Conservation (phyloP, 1,284 basidiomycete genomes). For the Marasmius oreades region DNA sequence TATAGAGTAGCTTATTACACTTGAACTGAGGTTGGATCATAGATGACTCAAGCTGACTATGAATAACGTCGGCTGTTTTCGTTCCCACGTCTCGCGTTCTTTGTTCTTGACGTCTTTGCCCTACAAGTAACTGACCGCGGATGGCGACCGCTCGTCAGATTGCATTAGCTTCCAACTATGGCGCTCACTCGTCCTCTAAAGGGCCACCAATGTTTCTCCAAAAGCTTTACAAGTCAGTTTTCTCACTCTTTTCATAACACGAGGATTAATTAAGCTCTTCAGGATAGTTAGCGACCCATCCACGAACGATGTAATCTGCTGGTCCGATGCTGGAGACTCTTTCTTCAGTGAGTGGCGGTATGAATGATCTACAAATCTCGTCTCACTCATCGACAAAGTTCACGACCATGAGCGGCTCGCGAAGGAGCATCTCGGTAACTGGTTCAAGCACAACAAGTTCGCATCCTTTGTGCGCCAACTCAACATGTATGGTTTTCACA, state of each 20-base stretch:
- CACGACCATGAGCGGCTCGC: conserved; percentile 93
- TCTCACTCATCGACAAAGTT: conserved; percentile 47
- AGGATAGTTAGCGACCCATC: conserved; percentile 91
- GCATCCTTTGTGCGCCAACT: conserved; percentile 93
- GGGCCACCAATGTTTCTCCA: conserved; percentile 60
- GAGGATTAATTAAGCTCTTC: conserved; percentile 9
- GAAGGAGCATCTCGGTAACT: conserved; percentile 84
- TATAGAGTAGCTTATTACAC: background rate
- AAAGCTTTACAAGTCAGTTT: conserved; percentile 83
- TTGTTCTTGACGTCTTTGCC: no score
- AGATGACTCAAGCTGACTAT: no score
- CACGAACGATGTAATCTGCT: conserved; percentile 83
- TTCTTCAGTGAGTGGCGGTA: conserved; percentile 69
- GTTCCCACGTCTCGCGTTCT: no score
- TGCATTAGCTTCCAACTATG: conserved; percentile 2
- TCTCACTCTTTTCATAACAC: conserved; percentile 12
- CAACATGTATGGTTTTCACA: conserved; percentile 98
- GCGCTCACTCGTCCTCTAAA: conserved; percentile 2
- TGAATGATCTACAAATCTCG: conserved; percentile 1
- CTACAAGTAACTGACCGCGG: background rate
- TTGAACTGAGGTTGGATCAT: no score
- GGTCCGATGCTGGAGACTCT: conserved; percentile 87
- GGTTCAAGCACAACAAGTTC: conserved; percentile 98
- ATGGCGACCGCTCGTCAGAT: conserved; percentile 10
- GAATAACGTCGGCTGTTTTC: no score